Evolutionary conservation across 768 basidiomycete species (phyloP).

Genomic region (Chalciporus chontae): DNA sequence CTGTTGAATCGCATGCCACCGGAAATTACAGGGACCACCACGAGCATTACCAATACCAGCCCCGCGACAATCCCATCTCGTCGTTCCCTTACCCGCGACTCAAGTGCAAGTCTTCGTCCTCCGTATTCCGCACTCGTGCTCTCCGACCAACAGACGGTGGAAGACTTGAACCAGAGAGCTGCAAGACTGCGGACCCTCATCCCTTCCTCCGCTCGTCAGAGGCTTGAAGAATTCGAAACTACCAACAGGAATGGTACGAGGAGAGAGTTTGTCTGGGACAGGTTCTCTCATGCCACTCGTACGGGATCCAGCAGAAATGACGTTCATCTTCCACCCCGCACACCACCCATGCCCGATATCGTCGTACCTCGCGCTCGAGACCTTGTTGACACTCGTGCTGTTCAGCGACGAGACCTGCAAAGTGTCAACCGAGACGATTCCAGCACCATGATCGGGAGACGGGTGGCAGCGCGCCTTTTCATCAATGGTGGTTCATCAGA

Average conservation of each 20-base stretch:
- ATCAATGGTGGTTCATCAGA: conserved; percentile 16
- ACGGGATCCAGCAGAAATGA: conserved; percentile 16
- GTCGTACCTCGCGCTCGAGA: conserved; percentile 19
- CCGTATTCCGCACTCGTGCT: conserved; percentile 30
- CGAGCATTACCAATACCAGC: conserved; percentile 4
- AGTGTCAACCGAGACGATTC: conserved; percentile 25
- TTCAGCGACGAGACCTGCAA: conserved; percentile 20
- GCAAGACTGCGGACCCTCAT: conserved; percentile 29
- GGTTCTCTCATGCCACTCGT: conserved; percentile 16
- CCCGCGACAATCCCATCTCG: conserved; percentile 4
- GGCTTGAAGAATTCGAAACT: conserved; percentile 32
- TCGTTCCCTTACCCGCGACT: conserved; percentile 15
- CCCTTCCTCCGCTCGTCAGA: conserved; percentile 29
- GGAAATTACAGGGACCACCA: conserved; percentile 15
- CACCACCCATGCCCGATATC: conserved; percentile 30
- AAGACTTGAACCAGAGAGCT: conserved; percentile 28
- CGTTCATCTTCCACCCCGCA: conserved; percentile 16
- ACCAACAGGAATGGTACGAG: conserved; percentile 5
- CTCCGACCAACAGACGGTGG: conserved; percentile 22
- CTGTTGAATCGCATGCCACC: conserved; percentile 40
- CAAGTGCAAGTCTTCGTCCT: conserved; percentile 23
- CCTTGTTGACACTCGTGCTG: conserved; percentile 11
- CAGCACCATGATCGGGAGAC: conserved; percentile 33
- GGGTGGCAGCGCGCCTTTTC: conserved; percentile 29
- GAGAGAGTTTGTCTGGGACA: conserved; percentile 21